Evolutionary conservation across 768 basidiomycete species (phyloP), one percentile per base, ranked within the genome.

Genomic region (Rhodosporidiobolus odoratus): DNA sequence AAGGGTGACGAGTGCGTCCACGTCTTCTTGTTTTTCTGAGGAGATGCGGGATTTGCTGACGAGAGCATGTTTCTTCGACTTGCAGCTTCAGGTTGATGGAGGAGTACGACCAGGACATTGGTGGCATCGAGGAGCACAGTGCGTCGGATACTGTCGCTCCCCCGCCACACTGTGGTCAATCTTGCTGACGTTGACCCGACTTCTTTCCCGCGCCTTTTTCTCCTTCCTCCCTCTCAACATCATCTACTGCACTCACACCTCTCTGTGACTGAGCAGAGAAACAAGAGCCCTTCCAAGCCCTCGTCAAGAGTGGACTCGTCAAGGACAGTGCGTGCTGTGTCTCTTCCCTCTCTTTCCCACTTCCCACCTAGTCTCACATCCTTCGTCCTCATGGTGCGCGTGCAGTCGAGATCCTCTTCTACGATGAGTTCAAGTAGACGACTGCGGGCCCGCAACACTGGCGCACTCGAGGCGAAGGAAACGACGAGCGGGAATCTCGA

Each of bases 111-210:
- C 65, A 71, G 61, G 60, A 62, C 56, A 38, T 45, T 34, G 54
- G 41, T 38, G 69, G 69, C 48, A 71, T 71, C 48, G 64, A 71
- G 35, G 60, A 53, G 48, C 69, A 71, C 65, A 70, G 69, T 70
- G 16, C 45, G 69, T 47, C 30, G 0, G n/a, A 32, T 2, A 7
- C 23, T 32, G 3, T 38, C 27, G 16, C 0, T n/a, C 17, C 17
- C 35, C 10, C 19, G n/a, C n/a, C n/a, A n/a, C n/a, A n/a, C n/a
- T n/a, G n/a, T n/a, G n/a, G n/a, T n/a, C n/a, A n/a, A n/a, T n/a
- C n/a, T n/a, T n/a, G 30, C 4, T 47, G 7, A 32, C 38, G 50
- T 37, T 61, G 3, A 41, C 58, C 25, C 1, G 13, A 16, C 23
- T 21, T 47, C 9, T n/a, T 12, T n/a, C 19, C 25, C 30, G 3